A percentile compares a stretch with the other conserved stretches of the same genome.
Conservation (phyloP, 148 eudicot genomes). For the Arbutus unedo region DNA sequence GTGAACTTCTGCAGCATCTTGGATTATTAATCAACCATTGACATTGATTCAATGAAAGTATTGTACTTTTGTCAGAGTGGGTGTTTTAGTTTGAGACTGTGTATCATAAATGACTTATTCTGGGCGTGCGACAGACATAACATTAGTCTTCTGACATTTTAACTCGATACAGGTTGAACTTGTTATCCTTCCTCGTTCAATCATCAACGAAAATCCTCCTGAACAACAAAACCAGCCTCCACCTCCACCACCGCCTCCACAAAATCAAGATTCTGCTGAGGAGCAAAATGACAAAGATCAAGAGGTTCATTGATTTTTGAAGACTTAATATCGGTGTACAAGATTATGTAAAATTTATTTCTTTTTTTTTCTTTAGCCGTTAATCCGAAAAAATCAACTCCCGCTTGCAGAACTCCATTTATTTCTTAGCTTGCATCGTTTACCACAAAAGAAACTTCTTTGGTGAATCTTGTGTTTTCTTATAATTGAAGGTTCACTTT, state of each 20-base stretch:
- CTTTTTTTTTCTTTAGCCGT: background rate
- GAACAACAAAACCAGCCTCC: conserved; percentile 90
- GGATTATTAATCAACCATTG: background rate
- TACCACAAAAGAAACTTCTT: background rate
- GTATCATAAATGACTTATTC: background rate
- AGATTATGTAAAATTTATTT: background rate
- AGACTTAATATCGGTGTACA: conserved; percentile 8
- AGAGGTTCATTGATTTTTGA: conserved; percentile 44
- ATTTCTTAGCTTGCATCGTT: background rate
- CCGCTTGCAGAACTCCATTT: background rate
- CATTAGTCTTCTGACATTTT: conserved; percentile 15
- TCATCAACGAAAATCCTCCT: conserved; percentile 67
- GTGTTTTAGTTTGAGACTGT: background rate
- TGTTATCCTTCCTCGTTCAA: conserved; percentile 97
- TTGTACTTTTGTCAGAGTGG: background rate
- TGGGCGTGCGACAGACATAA: background rate
- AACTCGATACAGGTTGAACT: conserved; percentile 73
- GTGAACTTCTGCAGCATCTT: background rate
- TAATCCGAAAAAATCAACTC: background rate
- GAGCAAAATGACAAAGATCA: conserved; percentile 70
- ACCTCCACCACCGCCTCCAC: conserved; percentile 98
- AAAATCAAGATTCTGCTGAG: conserved; percentile 79
- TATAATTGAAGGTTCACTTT: conserved; percentile 16
- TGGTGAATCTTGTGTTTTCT: conserved; percentile 11
- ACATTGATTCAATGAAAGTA: background rate